These are phyloP conservation scores for Cutaneotrichosporon sp. DNA, from an alignment of 1,284 basidiomycete genomes.

Conservation along the genomic window DNA sequence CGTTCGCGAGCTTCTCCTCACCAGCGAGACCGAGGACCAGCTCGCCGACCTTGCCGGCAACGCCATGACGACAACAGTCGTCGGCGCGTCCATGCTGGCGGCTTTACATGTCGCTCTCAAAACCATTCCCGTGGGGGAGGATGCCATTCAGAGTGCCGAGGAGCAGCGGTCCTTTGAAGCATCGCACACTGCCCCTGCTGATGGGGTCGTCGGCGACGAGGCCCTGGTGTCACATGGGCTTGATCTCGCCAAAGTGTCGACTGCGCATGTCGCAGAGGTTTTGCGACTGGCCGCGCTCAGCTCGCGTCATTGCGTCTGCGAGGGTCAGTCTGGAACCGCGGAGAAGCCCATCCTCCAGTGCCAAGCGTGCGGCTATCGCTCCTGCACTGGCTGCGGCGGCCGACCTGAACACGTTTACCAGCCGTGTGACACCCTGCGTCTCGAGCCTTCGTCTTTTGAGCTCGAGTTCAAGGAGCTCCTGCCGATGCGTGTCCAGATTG, in stretches of 20 bases:
- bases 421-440: conserved; percentile 36
- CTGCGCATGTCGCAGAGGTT: conserved; percentile 60
- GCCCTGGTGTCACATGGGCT: conserved; percentile 63
- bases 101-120: conserved; percentile 69
- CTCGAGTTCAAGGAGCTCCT: conserved; percentile 72
- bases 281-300: conserved; percentile 68
- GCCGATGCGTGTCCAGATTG: conserved; percentile 78
- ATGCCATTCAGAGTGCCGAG: conserved; percentile 58
- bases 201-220: conserved; percentile 68
- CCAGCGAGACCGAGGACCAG: conserved; percentile 89
- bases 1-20: conserved; percentile 84
- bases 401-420: conserved; percentile 79
- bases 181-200: conserved; percentile 52
- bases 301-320: conserved; percentile 79
- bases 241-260: conserved; percentile 64
- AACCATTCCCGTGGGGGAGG: conserved; percentile 63
- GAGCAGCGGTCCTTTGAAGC: conserved; percentile 52
- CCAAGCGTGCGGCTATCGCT: conserved; percentile 70
- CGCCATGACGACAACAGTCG: conserved; percentile 95
- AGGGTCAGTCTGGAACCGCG: conserved; percentile 78
- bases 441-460: conserved; percentile 71
- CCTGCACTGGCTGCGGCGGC: conserved; percentile 82
- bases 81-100: conserved; percentile 83
- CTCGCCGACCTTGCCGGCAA: conserved; percentile 92
- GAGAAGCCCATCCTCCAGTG: conserved; percentile 70